Conservation (phyloP, 441 rosid species). For the Bocquillonia castaneifolia region DNA sequence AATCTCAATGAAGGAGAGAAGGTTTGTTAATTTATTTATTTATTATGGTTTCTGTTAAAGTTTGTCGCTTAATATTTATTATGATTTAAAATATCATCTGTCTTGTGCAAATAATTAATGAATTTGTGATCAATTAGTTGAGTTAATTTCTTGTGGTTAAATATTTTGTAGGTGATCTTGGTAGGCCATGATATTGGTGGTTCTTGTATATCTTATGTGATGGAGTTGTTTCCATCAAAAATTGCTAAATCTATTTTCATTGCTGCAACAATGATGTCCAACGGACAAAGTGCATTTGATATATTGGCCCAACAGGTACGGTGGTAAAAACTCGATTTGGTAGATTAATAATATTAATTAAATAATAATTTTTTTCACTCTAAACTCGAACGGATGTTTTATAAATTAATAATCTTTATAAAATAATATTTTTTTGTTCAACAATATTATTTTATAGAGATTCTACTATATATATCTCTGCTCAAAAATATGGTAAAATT, state of each 20-base stretch:
- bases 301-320: conserved; percentile 32
- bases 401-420: too few relatives aligned
- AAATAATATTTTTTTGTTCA: too few relatives aligned
- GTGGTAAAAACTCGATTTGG: background rate
- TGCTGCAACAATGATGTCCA: conserved; percentile 65
- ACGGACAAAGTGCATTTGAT: conserved; percentile 64
- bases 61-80: too few relatives aligned
- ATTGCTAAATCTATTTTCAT: conserved; percentile 65
- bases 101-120: background rate
- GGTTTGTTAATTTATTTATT: conserved; percentile 30
- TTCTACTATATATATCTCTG: too few relatives aligned
- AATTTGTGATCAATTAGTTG: background rate
- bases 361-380: too few relatives aligned
- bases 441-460: too few relatives aligned
- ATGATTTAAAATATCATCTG: too few relatives aligned
- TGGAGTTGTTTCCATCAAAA: conserved; percentile 73
- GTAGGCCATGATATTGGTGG: conserved; percentile 92
- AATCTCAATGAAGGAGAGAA: conserved; percentile 54
- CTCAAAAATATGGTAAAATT: too few relatives aligned
- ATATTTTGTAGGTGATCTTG: conserved; percentile 72
- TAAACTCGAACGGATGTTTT: too few relatives aligned
- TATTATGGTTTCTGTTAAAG: too few relatives aligned
- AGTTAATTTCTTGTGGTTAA: background rate
- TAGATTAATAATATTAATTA: too few relatives aligned
- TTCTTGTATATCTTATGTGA: conserved; percentile 66